A percentile compares a stretch with the other conserved stretches of the same genome.
Conservation (phyloP, 352 stramenopile species). For the Phytophthora sp. region DNA sequence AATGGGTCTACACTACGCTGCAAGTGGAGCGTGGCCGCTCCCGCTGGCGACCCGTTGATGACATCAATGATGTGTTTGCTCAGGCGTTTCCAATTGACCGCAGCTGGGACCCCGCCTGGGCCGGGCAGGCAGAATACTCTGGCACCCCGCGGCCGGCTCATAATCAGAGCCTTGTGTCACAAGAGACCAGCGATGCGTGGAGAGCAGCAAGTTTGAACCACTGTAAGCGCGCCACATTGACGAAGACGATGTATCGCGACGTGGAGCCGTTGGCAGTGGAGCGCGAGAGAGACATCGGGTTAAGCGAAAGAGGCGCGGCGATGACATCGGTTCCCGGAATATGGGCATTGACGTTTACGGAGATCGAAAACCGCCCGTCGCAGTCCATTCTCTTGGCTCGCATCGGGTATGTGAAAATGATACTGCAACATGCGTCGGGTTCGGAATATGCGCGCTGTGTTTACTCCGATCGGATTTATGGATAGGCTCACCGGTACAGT, state of each 20-base stretch:
- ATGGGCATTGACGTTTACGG: constrained; percentile 13
- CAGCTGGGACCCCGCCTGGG: constrained; percentile 11
- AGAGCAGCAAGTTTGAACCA: neutral
- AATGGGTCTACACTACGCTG: no score
- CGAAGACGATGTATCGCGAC: constrained; percentile 22
- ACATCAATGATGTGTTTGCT: no score
- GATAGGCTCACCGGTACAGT: no score
- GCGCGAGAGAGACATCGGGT: neutral
- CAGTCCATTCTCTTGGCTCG: constrained; percentile 19
- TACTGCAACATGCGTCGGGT: constrained; percentile 12
- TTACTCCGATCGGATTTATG: neutral
- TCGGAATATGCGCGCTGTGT: constrained; percentile 2
- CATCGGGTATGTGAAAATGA: neutral
- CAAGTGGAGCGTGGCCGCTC: neutral
- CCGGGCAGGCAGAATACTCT: constrained; percentile 26
- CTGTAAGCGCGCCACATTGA: constrained; percentile 26
- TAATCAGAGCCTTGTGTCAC: constrained; percentile 7
- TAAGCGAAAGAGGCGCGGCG: neutral
- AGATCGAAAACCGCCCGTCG: neutral
- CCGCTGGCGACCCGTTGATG: neutral
- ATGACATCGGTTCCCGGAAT: constrained; percentile 13
- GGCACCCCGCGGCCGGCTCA: neutral
- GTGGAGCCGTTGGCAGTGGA: constrained; percentile 3
- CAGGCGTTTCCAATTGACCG: neutral
- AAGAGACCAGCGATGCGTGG: neutral